A percentile compares a stretch with the other conserved stretches of the same genome.
phyloP scores from a whole-genome alignment of 768 basidiomycete genomes.

The Boletus rex-veris region DNA sequence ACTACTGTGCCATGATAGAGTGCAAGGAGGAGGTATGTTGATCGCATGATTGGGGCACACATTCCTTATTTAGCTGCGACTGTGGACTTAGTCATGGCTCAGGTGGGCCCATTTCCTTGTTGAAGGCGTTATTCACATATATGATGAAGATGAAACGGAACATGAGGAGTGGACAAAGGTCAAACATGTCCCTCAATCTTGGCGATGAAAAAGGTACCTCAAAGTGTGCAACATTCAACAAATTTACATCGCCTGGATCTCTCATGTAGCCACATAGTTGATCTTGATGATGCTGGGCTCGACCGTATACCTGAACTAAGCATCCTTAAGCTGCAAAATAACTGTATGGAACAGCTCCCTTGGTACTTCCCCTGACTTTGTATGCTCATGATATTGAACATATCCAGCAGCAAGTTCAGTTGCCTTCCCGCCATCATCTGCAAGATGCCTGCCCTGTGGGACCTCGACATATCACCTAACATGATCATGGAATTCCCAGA shows the following conservation, averaged over 20 bases:
- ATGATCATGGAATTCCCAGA: conserved; percentile 77
- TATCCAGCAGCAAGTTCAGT: conserved; percentile 94
- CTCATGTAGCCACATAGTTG: conserved; percentile 85
- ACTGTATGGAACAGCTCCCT: conserved; percentile 83
- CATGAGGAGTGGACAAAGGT: too few relatives aligned
- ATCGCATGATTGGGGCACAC: too few relatives aligned
- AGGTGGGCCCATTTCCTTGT: too few relatives aligned
- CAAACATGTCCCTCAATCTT: too few relatives aligned
- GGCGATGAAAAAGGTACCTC: conserved; percentile 92
- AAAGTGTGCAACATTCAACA: conserved; percentile 68
- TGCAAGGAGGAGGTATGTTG: too few relatives aligned
- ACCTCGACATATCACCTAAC: conserved; percentile 96
- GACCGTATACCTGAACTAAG: conserved; percentile 70
- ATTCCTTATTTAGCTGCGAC: too few relatives aligned
- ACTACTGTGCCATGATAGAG: too few relatives aligned
- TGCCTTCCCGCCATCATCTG: conserved; percentile 71
- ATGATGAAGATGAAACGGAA: too few relatives aligned
- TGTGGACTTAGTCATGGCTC: too few relatives aligned
- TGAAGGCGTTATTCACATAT: too few relatives aligned
- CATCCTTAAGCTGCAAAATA: conserved; percentile 80
- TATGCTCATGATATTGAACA: conserved; percentile 73
- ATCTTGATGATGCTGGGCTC: conserved; percentile 82
- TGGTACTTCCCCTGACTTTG: conserved; percentile 78
- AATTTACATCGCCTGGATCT: conserved; percentile 81
- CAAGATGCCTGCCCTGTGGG: conserved; percentile 68